phyloP scores from a whole-genome alignment of 768 basidiomycete genomes.

The Cyclocybe cylindracea region DNA sequence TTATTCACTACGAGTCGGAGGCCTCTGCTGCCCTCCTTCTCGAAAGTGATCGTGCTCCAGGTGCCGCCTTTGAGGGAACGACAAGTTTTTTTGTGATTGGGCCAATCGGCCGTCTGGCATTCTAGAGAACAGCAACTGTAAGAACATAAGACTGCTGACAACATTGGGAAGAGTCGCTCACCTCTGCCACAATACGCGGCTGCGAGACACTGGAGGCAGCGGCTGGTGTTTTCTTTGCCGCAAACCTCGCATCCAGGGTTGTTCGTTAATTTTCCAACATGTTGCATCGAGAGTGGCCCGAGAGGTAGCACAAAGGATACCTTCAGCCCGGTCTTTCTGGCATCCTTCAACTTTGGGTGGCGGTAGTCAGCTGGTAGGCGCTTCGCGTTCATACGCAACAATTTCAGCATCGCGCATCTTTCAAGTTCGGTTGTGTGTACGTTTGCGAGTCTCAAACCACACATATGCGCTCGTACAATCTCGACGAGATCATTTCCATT shows the following conservation, averaged over 20 bases:
- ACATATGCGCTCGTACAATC: no score
- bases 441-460: background rate
- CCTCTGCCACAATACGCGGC: conserved; percentile 38
- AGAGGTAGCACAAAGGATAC: conserved; percentile 38
- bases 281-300: conserved; percentile 33
- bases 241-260: conserved; percentile 39
- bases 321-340: conserved; percentile 15
- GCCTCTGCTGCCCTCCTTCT: background rate
- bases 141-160: background rate
- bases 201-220: conserved; percentile 35
- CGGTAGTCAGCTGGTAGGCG: conserved; percentile 25
- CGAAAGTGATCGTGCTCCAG: conserved; percentile 33
- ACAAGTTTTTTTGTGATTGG: conserved; percentile 35
- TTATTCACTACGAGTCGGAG: conserved; percentile 18
- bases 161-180: conserved; percentile 9
- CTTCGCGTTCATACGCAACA: conserved; percentile 32
- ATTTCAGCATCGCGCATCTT: conserved; percentile 30
- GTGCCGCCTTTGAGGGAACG: conserved; percentile 37
- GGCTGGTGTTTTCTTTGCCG: conserved; percentile 30
- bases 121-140: conserved; percentile 20
- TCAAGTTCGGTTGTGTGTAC: conserved; percentile 28
- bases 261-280: conserved; percentile 35
- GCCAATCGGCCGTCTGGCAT: conserved; percentile 44
- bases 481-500: no score
- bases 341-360: conserved; percentile 2